Conservation (phyloP, 108 stramenopile species). For the Cyclotella cryptica region DNA sequence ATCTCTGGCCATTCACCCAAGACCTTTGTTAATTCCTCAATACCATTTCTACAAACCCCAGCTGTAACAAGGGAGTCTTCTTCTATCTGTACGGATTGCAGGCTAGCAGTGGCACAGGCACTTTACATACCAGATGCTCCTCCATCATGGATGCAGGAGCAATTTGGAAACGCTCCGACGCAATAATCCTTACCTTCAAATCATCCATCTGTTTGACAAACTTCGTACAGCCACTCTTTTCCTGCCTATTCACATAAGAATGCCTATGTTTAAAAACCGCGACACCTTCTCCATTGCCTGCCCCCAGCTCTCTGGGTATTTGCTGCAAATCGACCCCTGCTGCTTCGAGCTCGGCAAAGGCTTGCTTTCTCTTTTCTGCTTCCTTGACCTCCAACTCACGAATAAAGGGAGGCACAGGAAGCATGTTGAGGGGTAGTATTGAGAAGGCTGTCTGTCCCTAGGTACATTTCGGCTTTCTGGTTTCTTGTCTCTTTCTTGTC, state of each 20-base stretch:
- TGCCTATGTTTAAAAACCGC: slow-evolving; percentile 71
- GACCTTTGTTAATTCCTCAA: too few relatives aligned
- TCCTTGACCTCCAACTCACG: slow-evolving; percentile 70
- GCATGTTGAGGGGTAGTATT: too few relatives aligned
- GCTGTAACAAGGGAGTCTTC: slow-evolving; percentile 58
- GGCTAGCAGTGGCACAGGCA: slow-evolving; percentile 70
- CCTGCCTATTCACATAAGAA: slow-evolving; percentile 51
- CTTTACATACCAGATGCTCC: slow-evolving; percentile 60
- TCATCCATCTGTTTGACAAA: slow-evolving; percentile 63
- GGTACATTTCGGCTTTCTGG: too few relatives aligned
- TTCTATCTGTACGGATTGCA: slow-evolving; percentile 54
- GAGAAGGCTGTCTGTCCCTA: too few relatives aligned
- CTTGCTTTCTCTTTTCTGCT: slow-evolving; percentile 45
- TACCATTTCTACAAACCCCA: too few relatives aligned
- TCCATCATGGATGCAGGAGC: slow-evolving; percentile 75
- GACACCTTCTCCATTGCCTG: slow-evolving; percentile 78
- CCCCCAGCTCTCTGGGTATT: slow-evolving; percentile 73
- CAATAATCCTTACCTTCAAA: too few relatives aligned
- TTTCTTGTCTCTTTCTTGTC: too few relatives aligned
- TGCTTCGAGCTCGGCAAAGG: slow-evolving; percentile 54
- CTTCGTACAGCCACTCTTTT: slow-evolving; percentile 50
- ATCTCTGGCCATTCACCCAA: too few relatives aligned
- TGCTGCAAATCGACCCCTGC: slow-evolving; percentile 61
- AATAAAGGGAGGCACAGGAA: slow-evolving; percentile 76
- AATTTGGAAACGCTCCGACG: slow-evolving; percentile 60